Evolutionary conservation across 257 asterid genomes (phyloP).

Genomic region (Nicotiana undulata): DNA sequence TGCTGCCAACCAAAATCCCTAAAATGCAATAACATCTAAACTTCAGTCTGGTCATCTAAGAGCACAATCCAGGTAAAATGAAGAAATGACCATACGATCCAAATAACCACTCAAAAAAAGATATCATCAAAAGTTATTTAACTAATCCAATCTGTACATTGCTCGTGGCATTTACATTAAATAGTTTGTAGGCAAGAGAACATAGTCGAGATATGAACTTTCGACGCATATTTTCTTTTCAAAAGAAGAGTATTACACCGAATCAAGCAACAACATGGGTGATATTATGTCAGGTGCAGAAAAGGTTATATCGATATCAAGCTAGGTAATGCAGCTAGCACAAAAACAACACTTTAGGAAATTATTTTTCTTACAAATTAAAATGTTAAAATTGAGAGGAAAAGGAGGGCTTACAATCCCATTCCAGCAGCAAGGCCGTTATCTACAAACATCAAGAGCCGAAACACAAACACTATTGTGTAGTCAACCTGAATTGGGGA

Average conservation of each 20-base stretch:
- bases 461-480: slow-evolving; percentile 69
- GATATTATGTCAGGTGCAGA: not conserved
- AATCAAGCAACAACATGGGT: not conserved
- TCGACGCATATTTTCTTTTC: no score
- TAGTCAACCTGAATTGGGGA: slow-evolving; percentile 61
- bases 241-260: not conserved
- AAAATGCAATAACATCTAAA: slow-evolving; percentile 7
- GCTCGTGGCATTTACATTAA: not conserved
- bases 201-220: not conserved
- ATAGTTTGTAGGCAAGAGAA: not conserved
- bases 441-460: slow-evolving; percentile 93
- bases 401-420: slow-evolving; percentile 76
- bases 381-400: not conserved
- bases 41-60: not conserved
- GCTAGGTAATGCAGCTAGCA: not conserved
- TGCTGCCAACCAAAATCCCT: slow-evolving; percentile 98
- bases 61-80: not conserved
- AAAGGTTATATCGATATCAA: not conserved
- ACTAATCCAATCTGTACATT: not conserved
- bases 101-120: not conserved
- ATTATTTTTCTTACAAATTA: not conserved
- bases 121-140: not conserved
- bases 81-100: not conserved
- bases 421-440: slow-evolving; percentile 92
- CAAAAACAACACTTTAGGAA: not conserved